Conservation (phyloP, 2,329 filamentous ascomycete genomes). For the Lasiodiplodia sp. region DNA sequence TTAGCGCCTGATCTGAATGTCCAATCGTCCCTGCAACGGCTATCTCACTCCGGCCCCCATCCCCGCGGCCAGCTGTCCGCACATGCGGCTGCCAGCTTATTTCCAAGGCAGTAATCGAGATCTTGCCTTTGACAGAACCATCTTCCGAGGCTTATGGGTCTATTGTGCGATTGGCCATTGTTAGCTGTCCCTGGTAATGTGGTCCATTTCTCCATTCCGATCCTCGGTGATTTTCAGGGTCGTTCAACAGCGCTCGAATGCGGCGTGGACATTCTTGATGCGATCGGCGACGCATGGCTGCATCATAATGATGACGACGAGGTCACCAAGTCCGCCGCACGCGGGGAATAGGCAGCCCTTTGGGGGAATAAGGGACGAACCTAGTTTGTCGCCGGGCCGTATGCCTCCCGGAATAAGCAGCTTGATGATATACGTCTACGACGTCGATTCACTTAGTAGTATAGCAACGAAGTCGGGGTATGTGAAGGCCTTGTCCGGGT, state of each 20-base stretch:
- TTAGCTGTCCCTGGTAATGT: no score
- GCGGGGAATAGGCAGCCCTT: not conserved
- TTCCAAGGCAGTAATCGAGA: not conserved
- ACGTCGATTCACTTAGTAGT: no score
- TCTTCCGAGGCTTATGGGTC: not conserved
- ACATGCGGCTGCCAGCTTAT: no score
- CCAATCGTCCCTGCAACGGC: not conserved
- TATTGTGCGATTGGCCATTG: not conserved
- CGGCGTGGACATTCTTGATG: not conserved
- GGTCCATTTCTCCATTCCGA: not conserved
- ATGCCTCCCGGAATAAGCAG: no score
- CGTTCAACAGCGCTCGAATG: not conserved
- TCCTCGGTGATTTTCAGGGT: not conserved
- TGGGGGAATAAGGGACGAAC: not conserved
- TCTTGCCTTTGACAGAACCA: not conserved
- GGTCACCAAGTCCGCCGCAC: not conserved
- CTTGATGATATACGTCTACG: no score
- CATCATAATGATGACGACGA: not conserved
- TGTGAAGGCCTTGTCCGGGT: no score
- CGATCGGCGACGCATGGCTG: not conserved
- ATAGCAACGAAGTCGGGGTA: no score
- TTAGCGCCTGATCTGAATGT: not conserved
- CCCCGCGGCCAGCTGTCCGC: not conserved
- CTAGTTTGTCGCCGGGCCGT: no score
- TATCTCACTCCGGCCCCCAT: not conserved